These are phyloP conservation scores for Adansonia digitata DNA, from an alignment of 345 rosid genomes.

Conservation along the genomic window DNA sequence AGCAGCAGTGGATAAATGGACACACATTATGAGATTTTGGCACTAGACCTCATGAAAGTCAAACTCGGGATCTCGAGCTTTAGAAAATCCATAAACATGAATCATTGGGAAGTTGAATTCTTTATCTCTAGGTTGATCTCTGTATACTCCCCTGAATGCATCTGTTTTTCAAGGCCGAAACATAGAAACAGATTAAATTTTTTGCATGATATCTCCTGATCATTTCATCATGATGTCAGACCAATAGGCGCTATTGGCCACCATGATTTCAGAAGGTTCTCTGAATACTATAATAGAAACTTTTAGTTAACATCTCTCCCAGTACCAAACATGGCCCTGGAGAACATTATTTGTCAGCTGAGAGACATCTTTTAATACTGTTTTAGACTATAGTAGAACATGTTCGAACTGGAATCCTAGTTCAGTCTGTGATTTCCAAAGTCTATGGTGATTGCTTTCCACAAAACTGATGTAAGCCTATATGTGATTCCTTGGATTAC, in stretches of 20 bases:
- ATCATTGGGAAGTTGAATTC: constrained; percentile 51
- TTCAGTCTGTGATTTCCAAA: not conserved
- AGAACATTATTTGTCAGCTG: not conserved
- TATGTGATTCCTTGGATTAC: not conserved
- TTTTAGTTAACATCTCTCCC: not conserved
- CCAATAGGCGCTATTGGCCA: not conserved
- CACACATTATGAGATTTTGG: constrained; percentile 2
- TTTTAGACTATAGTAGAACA: not conserved
- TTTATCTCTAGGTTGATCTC: constrained; percentile 32
- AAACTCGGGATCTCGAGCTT: constrained; percentile 84
- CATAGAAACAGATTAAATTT: not conserved
- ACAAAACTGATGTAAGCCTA: not conserved
- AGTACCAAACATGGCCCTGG: not conserved
- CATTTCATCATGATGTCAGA: not conserved
- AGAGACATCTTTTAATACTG: not conserved
- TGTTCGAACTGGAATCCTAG: not conserved
- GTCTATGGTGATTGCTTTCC: not conserved
- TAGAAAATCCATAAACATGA: constrained; percentile 92
- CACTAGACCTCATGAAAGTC: constrained; percentile 78
- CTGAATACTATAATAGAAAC: not conserved
- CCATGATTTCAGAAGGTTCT: not conserved
- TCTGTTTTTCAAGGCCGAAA: constrained; percentile 34
- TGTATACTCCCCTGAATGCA: constrained; percentile 70
- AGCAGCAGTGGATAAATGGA: not conserved
- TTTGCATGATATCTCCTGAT: not conserved